Conservation (phyloP, 1,284 basidiomycete species). For the Fomitopsis betulina region DNA sequence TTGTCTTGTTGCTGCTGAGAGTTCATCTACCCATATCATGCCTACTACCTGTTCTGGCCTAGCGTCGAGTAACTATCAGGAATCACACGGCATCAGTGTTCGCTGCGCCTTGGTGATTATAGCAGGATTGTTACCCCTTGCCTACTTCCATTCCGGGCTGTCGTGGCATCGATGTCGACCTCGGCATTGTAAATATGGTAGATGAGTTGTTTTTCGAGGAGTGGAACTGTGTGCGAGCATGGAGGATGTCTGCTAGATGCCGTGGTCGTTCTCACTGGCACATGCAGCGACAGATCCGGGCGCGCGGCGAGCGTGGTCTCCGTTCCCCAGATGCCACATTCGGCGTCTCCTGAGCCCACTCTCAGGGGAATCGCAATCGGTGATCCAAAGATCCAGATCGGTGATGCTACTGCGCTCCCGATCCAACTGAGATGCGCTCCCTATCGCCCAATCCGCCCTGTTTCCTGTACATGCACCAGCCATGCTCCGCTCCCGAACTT, state of each 20-base stretch:
- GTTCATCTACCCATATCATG: not conserved
- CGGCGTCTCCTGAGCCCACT: not conserved
- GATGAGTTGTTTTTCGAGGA: too few relatives aligned
- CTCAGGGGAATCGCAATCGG: not conserved
- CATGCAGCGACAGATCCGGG: not conserved
- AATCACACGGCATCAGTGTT: conserved; percentile 2
- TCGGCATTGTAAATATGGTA: too few relatives aligned
- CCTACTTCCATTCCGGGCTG: not conserved
- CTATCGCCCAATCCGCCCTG: not conserved
- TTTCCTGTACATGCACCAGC: not conserved
- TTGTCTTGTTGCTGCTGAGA: conserved; percentile 2
- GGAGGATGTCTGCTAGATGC: not conserved
- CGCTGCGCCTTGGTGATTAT: not conserved
- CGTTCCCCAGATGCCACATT: not conserved
- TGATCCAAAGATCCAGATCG: not conserved
- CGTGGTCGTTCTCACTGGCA: not conserved
- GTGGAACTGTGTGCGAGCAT: not conserved
- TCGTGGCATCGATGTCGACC: not conserved
- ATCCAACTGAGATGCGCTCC: not conserved
- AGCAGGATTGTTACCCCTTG: not conserved
- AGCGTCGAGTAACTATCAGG: not conserved
- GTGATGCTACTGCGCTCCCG: not conserved
- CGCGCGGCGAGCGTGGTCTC: not conserved
- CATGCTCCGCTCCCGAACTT: not conserved
- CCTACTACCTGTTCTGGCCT: not conserved